Base-by-base conservation (phyloP, 2,329 filamentous ascomycete genomes). In the Rhytidhysteron rufulum region DNA sequence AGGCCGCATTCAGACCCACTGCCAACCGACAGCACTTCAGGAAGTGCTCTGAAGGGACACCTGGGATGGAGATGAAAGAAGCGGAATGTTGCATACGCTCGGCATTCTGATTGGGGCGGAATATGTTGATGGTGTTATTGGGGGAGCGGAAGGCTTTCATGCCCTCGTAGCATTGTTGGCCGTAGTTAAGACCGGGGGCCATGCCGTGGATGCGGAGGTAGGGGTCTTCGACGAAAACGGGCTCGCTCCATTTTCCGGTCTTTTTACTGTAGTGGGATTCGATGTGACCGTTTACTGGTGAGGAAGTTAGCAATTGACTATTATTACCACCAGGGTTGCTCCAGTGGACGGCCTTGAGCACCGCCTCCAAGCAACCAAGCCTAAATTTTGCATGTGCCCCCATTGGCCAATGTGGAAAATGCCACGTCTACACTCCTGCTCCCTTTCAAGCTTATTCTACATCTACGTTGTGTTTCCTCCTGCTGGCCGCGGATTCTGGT, bases 161-260 rank as follows among this genome's bases (percentile, higher is more conserved):
- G n/a, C 93, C 93, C 66, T 98, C 93, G 74, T 95, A 98, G 57
- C 88, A 91, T 72, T 97, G 93, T 63, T 95, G 89, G 43, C 91
- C 61, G 67, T 98, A 98, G 77, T 98, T 98, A 50, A 97, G 80
- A 31, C 82, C 91, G 0, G 93, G 90, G 0, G 90, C 84, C 87
- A 98, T 93, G 66, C 91, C 93, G 68, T 97, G 91, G 61, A 97
- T 82, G 51, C 83, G 83, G 55, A 97, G 80, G 72, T 78, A 90
- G 5, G 91, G 91, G 55, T 91, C 87, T 45, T 80, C 69, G 45
- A 96, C 82, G 69, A 95, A 95, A 48, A 78, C 72, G 19, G 88
- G 88, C 11, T 82, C 66, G 0, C 83, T 80, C 90, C 90, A 96
- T 75, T 83, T 66, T 36, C 82, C 82, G 2, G 83, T 88, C 49